These are phyloP conservation scores for Nakazawaea siamensis DNA, from an alignment of 805 yeast genomes.

Conservation along the genomic window DNA sequence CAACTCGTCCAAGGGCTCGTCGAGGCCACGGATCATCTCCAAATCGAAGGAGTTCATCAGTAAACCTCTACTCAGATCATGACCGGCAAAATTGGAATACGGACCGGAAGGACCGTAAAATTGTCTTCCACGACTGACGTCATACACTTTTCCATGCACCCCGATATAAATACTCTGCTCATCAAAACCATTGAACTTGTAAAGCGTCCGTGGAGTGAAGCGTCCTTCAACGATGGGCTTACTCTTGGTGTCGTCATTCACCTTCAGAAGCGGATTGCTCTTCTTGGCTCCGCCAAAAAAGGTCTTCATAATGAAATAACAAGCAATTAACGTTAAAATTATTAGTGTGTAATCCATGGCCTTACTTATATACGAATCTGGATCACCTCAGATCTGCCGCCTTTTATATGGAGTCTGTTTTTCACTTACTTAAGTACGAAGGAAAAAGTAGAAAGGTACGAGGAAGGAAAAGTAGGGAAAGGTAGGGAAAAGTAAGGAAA, in stretches of 20 bases:
- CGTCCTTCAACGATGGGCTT: conserved; percentile 24
- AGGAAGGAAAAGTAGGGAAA: not conserved
- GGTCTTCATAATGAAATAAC: not conserved
- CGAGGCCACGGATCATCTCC: conserved; percentile 52
- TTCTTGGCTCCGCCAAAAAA: not conserved
- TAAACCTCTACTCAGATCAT: conserved; percentile 89
- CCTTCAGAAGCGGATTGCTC: not conserved
- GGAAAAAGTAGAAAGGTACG: not conserved
- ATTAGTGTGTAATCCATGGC: not conserved
- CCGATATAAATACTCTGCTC: conserved; percentile 77
- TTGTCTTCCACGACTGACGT: conserved; percentile 68
- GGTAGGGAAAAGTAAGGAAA: not conserved
- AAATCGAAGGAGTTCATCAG: conserved; percentile 82
- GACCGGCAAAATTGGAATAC: conserved; percentile 89
- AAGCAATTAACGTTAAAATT: not conserved
- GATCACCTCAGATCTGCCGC: too few species aligned
- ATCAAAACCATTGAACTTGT: conserved; percentile 73
- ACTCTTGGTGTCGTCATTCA: conserved; percentile 1
- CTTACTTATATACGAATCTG: too few species aligned
- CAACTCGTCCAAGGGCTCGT: conserved; percentile 71
- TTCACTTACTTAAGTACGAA: too few species aligned
- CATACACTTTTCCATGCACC: conserved; percentile 80
- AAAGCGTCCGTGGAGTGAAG: conserved; percentile 70
- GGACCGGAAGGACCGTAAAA: conserved; percentile 97
- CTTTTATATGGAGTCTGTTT: too few species aligned